Conservation (phyloP, 2,329 filamentous ascomycete species). For the Fonsecaea erecta region DNA sequence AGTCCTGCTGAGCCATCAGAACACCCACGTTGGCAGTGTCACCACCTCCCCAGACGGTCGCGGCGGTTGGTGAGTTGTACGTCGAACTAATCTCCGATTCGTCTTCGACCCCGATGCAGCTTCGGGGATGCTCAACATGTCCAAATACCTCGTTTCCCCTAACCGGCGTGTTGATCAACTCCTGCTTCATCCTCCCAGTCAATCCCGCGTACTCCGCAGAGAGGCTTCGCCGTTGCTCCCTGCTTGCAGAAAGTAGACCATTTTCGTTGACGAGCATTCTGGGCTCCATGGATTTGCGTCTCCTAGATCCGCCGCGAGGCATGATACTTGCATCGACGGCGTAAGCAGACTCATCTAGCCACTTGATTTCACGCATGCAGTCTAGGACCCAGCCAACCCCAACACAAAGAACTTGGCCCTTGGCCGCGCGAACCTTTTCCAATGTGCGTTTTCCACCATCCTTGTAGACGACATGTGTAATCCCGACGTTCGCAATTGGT, state of each 20-base stretch:
- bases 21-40: slow-evolving; percentile 19
- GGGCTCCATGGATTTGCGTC: slow-evolving; percentile 82
- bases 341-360: slow-evolving; percentile 75
- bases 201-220: slow-evolving; percentile 17
- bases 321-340: slow-evolving; percentile 69
- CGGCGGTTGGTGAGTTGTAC: slow-evolving; percentile 32
- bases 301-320: slow-evolving; percentile 71
- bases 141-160: slow-evolving; percentile 13
- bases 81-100: slow-evolving; percentile 29
- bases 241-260: slow-evolving; percentile 59
- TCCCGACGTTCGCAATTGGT: slow-evolving; percentile 62
- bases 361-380: slow-evolving; percentile 75
- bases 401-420: slow-evolving; percentile 80
- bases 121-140: neutral
- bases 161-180: slow-evolving; percentile 32
- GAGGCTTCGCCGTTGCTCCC: slow-evolving; percentile 17
- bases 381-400: slow-evolving; percentile 88
- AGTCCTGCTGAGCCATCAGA: slow-evolving; percentile 16
- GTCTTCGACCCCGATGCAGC: slow-evolving; percentile 7
- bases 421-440: slow-evolving; percentile 75
- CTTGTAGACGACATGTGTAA: slow-evolving; percentile 90
- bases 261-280: slow-evolving; percentile 71
- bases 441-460: slow-evolving; percentile 80
- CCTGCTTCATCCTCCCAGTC: slow-evolving; percentile 25
- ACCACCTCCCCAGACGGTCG: slow-evolving; percentile 26